Evolutionary conservation across 2,329 filamentous ascomycete species (phyloP), one percentile per base, ranked within the genome.

Genomic region (Trichoderma asperellum): DNA sequence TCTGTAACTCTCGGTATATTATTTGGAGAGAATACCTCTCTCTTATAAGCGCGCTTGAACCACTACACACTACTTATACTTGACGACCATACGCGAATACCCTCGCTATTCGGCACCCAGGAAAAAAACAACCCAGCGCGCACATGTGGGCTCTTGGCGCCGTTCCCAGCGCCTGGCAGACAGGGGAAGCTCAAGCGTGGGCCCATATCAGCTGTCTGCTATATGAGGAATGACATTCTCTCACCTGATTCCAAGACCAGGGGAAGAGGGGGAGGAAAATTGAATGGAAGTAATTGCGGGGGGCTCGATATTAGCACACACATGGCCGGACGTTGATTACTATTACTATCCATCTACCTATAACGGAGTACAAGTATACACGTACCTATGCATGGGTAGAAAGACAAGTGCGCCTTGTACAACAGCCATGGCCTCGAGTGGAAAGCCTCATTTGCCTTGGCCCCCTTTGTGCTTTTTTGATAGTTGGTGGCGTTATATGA

Each of bases 181-280:
- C 24, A 57, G 32, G 55, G 29, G 52, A 16, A 43, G 12, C 49
- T 65, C 49, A 35, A 18, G 35, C 29, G 24, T 66, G 53, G 63
- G 18, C 63, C 53, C 53, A 49, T 58, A 37, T 52, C 63, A 6
- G 14, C 7, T 49, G 18, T 52, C 29, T 27, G 29, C 32, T 27
- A 58, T 47, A n/a, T 43, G 40, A 47, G 37, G 27, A 24, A 29
- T 67, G 63, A 67, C 55, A 67, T 67, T 49, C 63, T 49, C 63
- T 59, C 63, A 67, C 63, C 63, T 52, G 63, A 67, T 59, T 59
- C 63, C 14, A 67, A 67, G 63, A 67, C 63, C 40, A 67, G 63
- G 63, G 62, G 62, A 43, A 58, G 63, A 34, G 37, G n/a, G n/a
- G 40, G 29, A n/a, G 21, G 21, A 65, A 32, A 55, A 64, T 40